These are phyloP conservation scores for Cyberlindnera xylosilytica DNA, from an alignment of 805 yeast genomes.

Conservation along the genomic window DNA sequence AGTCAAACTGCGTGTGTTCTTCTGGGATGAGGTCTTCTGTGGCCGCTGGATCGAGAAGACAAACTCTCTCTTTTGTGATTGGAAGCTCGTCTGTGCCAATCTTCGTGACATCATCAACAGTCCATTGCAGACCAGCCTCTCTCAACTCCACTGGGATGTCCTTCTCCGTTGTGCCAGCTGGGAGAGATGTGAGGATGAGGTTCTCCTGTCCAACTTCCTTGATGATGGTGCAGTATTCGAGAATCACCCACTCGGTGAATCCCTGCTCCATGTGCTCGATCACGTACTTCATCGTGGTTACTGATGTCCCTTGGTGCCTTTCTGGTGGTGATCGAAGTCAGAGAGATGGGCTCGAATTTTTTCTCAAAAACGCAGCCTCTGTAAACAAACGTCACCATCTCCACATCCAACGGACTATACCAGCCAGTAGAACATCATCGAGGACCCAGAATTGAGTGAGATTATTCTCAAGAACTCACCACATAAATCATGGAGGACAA, in stretches of 20 bases:
- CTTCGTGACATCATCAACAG: slow-evolving; percentile 65
- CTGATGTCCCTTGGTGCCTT: background rate
- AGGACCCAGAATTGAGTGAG: too few species aligned
- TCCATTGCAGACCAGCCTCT: slow-evolving; percentile 74
- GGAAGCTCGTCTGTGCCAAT: slow-evolving; percentile 32
- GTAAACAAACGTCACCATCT: background rate
- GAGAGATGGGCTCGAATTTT: background rate
- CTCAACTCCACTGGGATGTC: slow-evolving; percentile 63
- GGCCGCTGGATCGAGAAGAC: slow-evolving; percentile 90
- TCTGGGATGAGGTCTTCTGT: slow-evolving; percentile 65
- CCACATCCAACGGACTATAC: too few species aligned
- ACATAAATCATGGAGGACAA: background rate
- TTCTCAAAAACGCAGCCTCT: background rate
- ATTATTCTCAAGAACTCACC: background rate
- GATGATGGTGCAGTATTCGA: slow-evolving; percentile 82
- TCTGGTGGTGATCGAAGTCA: slow-evolving; percentile 27
- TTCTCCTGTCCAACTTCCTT: slow-evolving; percentile 79
- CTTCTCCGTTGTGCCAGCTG: slow-evolving; percentile 51
- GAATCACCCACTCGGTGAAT: slow-evolving; percentile 91
- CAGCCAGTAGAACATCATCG: too few species aligned
- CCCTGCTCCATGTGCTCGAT: slow-evolving; percentile 98
- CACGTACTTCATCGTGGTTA: slow-evolving; percentile 68
- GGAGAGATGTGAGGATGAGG: slow-evolving; percentile 73
- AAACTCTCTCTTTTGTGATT: slow-evolving; percentile 57
- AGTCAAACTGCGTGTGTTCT: slow-evolving; percentile 68